Evolutionary conservation across 345 rosid species (phyloP), one percentile per base, ranked within the genome.

Genomic region (Brassica nigra): DNA sequence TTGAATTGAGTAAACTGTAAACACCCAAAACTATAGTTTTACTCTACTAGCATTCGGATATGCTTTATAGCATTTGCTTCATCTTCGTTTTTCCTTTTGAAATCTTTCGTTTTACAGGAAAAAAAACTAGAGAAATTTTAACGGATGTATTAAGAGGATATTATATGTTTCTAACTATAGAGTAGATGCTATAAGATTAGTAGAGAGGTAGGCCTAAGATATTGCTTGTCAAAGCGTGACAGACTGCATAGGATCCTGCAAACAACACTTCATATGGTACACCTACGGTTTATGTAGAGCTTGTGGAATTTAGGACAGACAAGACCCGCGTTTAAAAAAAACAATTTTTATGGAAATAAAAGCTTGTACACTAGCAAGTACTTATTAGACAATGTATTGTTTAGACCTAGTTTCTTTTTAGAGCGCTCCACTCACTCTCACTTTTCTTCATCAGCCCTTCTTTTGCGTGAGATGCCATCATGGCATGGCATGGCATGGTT

Each of bases 401-500:
- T 33, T 73, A 68, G 47, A 16, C 72, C 73, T 71, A 76, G 72
- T 66, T 30, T 64, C 72, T 14, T 64, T 28, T 68, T 49, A 69
- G 34, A 47, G 52, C 31, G 33, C 75, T 44, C 44, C 74, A 31
- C 67, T 39, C 68, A 23, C 63, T 73, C 64, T 73, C 74, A 66
- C 58, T 68, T 58, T 59, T 79, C 64, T 73, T 47, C 68, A 62
- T 62, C 42, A 44, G 57, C 76, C 73, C 78, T 67, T 74, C 34
- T 62, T 71, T 83, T 76, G 78, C 78, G 80, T 76, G 77, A 72
- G 70, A 71, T 68, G 70, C 57, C 78, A 88, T 88, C 79, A 85
- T 86, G 77, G 86, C 89, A 81, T 86, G 78, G 86, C 89, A 80
- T 86, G 83, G 78, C 79, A 87, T 87, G 87, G 80, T 70, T 75